Evolutionary conservation across 345 rosid species (phyloP).

Genomic region (Eucalyptus marginata): DNA sequence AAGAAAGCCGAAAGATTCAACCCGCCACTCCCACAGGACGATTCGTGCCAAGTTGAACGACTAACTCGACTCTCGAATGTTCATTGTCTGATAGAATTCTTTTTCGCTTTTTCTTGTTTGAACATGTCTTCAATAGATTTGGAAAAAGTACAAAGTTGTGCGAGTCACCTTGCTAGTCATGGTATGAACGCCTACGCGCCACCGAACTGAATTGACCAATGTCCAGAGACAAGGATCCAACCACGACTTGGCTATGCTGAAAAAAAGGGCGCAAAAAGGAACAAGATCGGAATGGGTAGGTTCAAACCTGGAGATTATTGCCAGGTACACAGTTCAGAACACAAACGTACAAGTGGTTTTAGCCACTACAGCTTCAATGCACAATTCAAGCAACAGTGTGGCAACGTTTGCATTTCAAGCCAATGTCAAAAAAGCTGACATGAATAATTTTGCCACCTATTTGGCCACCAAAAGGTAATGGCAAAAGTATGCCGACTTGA

Average conservation of each 20-base stretch:
- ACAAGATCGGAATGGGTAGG: not conserved
- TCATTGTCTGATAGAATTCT: not conserved
- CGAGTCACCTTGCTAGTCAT: not conserved
- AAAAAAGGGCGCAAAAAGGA: not conserved
- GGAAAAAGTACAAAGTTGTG: not conserved
- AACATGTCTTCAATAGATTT: not conserved
- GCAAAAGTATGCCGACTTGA: not conserved
- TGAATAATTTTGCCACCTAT: not conserved
- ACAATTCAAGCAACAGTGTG: not conserved
- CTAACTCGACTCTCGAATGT: not conserved
- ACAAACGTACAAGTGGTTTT: not conserved
- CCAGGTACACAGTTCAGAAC: not conserved
- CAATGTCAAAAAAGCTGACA: not conserved
- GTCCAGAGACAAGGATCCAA: not conserved
- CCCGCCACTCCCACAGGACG: not conserved
- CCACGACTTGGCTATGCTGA: not conserved
- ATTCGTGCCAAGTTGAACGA: not conserved
- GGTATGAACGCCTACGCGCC: not conserved
- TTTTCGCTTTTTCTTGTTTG: not conserved
- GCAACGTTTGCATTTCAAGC: not conserved
- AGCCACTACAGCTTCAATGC: not conserved
- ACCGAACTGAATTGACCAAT: not conserved
- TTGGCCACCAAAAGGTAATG: not conserved
- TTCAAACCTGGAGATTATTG: not conserved
- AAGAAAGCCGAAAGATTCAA: not conserved